These are phyloP conservation scores for Erythrophleum fordii DNA, from an alignment of 306 rosid genomes.

Conservation along the genomic window DNA sequence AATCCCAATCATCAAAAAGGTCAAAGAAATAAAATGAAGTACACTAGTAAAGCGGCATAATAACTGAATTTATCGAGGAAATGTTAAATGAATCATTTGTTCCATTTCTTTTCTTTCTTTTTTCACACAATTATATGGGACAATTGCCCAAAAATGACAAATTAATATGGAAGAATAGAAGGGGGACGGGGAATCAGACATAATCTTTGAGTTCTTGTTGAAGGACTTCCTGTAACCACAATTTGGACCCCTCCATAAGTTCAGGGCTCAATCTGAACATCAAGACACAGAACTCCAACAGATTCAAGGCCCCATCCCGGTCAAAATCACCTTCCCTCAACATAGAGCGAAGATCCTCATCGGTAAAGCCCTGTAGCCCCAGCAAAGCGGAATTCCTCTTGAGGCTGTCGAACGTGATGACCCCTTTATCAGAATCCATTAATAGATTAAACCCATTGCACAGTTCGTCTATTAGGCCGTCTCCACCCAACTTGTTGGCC, in stretches of 20 bases:
- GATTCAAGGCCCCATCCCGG: constrained; percentile 83
- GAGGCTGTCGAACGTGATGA: constrained; percentile 76
- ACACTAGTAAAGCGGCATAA: not conserved
- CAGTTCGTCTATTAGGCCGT: constrained; percentile 66
- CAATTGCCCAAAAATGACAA: constrained; percentile 31
- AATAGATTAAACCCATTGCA: constrained; percentile 64
- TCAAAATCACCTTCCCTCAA: constrained; percentile 79
- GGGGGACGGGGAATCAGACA: not conserved
- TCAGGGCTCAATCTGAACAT: constrained; percentile 94
- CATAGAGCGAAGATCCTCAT: constrained; percentile 75
- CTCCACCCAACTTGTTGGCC: constrained; percentile 75
- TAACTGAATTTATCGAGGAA: not conserved
- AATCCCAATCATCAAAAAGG: not conserved
- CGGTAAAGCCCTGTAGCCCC: constrained; percentile 67
- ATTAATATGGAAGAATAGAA: not conserved
- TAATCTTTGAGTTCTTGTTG: constrained; percentile 50
- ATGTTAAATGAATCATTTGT: constrained; percentile 26
- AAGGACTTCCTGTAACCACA: constrained; percentile 68
- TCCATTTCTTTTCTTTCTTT: constrained; percentile 26
- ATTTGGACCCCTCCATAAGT: constrained; percentile 69
- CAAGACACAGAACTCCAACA: constrained; percentile 86
- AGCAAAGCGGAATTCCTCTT: constrained; percentile 70
- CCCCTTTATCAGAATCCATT: constrained; percentile 59
- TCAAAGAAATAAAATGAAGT: not conserved
- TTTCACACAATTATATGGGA: constrained; percentile 10